A percentile compares a stretch with the other conserved stretches of the same genome.
phyloP scores from a whole-genome alignment of 208 protist species.

The Naegleria lovaniensis region DNA sequence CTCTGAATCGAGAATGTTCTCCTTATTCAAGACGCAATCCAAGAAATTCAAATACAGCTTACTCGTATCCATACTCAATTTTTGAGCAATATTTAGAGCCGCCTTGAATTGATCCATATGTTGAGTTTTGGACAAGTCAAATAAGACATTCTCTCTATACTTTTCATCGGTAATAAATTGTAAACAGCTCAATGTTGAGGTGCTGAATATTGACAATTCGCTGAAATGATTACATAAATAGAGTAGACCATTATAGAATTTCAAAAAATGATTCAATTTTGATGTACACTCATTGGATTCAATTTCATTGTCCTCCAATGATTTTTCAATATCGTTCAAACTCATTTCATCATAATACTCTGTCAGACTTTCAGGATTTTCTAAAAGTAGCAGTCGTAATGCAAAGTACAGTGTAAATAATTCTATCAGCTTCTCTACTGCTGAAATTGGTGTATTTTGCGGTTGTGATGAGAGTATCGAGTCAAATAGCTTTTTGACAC shows the following conservation, averaged over 20 bases:
- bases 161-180: neutral
- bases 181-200: neutral
- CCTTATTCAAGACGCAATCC: neutral
- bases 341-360: neutral
- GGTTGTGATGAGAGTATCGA: neutral
- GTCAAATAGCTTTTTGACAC: neutral
- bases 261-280: neutral
- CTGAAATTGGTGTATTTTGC: neutral
- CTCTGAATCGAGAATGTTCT: neutral
- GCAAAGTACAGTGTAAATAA: neutral
- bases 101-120: neutral
- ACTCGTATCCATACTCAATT: neutral
- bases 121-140: neutral
- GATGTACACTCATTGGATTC: neutral
- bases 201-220: neutral
- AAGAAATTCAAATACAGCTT: neutral
- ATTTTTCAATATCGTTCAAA: neutral
- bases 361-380: neutral
- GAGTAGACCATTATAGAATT: neutral
- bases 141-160: neutral
- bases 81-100: neutral
- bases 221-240: neutral
- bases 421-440: neutral
- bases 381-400: neutral
- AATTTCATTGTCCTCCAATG: neutral